Base-by-base conservation (phyloP, 306 rosid genomes). In the Casuarina equisetifolia region DNA sequence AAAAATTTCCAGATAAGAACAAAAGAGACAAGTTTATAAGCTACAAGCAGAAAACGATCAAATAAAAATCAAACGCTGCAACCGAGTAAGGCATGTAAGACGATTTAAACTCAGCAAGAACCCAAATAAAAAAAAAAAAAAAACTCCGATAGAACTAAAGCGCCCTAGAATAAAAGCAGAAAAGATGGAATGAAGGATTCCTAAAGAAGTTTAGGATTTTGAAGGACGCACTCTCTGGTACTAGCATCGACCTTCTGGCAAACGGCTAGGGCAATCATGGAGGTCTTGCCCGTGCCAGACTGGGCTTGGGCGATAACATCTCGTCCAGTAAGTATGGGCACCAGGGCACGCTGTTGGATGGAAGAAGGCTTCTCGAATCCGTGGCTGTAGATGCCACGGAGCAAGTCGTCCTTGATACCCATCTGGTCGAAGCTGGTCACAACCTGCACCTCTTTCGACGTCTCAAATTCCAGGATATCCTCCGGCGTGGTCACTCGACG, bases 311-410 rank as follows among this genome's bases (percentile, higher is more conserved):
- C 99, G 2, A 95, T 92, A 70, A 95, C 97, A 68, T 95, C 99
- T n/a, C 97, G 97, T 2, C 97, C 99, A 62, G 85, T 93, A 9
- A 95, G 90, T 64, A 95, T 95, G 3, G 99, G 99, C 63, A 92
- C 80, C 12, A 95, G 97, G 32, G 97, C 99, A 4, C 99, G 88
- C 61, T 95, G 99, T 80, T 95, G 99, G 75, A 95, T 95, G 4
- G 99, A 97, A 0, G 99, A 95, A 48, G 99, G 99, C 73, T 95
- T 95, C 87, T 95, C 97, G 51, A 95, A 95, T 8, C 99, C 99
- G 69, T 92, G 91, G 6, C 84, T 88, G 81, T 92, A 95, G 76
- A 95, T 88, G 74, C 97, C 99, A 42, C 99, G 93, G 20, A 95
- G 96, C 12, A 95, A 80, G 69, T 92, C 91, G 70, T 95, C 97